Percentiles rank a stretch among this genome's conserved stretches.
These are phyloP conservation scores for Pistacia integerrima DNA, from an alignment of 345 rosid species.

Conservation along the genomic window DNA sequence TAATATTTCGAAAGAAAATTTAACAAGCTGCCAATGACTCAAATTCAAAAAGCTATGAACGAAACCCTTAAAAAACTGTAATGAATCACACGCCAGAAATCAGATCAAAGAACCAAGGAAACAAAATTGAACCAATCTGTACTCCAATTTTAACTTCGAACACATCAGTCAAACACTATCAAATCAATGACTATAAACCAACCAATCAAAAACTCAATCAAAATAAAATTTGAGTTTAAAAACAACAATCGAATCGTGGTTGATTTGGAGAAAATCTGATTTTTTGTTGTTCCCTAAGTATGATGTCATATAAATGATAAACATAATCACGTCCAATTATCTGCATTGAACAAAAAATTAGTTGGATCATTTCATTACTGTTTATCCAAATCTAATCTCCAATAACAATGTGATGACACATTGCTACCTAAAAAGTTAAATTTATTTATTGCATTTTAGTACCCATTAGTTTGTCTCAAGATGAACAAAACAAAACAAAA, in stretches of 20 bases:
- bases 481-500: too few relatives aligned
- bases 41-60: neutral
- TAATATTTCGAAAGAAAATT: too few relatives aligned
- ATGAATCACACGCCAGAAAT: neutral
- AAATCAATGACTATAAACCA: slow-evolving; percentile 4
- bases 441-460: too few relatives aligned
- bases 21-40: neutral
- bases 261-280: too few relatives aligned
- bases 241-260: neutral
- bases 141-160: neutral
- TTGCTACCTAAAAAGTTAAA: too few relatives aligned
- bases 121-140: neutral
- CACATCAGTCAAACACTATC: too few relatives aligned
- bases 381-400: neutral
- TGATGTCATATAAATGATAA: slow-evolving; percentile 82
- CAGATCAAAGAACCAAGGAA: neutral
- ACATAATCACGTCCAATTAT: slow-evolving; percentile 82
- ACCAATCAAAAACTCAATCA: neutral
- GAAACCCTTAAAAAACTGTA: neutral
- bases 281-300: too few relatives aligned
- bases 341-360: slow-evolving; percentile 37
- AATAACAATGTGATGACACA: too few relatives aligned
- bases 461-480: too few relatives aligned
- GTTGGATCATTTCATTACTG: neutral
- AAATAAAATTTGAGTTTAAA: neutral